Evolutionary conservation across 1,139 yeast genomes (phyloP).

Genomic region (Taphrina deformans): DNA sequence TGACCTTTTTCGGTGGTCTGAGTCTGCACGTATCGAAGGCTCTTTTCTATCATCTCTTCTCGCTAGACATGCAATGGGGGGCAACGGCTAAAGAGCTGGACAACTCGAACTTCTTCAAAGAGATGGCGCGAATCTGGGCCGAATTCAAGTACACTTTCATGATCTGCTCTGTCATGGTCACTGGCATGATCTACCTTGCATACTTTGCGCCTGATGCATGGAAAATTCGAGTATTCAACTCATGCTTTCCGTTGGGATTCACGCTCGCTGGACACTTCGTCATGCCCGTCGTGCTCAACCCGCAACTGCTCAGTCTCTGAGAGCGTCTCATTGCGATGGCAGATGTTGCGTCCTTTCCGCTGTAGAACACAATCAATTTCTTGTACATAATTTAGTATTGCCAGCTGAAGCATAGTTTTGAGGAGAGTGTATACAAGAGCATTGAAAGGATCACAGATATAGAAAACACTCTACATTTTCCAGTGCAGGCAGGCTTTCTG

Average conservation of each 20-base stretch:
- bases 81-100: slow-evolving; percentile 39
- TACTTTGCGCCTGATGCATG: slow-evolving; percentile 19
- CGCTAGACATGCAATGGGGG: slow-evolving; percentile 38
- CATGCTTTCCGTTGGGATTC: slow-evolving; percentile 16
- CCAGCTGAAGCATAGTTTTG: no score
- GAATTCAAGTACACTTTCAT: slow-evolving; percentile 15
- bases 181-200: slow-evolving; percentile 20
- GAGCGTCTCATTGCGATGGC: background rate
- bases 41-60: slow-evolving; percentile 36
- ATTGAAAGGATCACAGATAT: no score
- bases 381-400: no score
- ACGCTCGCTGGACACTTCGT: slow-evolving; percentile 9
- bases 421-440: no score
- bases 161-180: background rate
- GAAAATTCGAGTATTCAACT: slow-evolving; percentile 6
- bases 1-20: slow-evolving; percentile 36
- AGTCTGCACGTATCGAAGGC: slow-evolving; percentile 37
- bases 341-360: no score
- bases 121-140: slow-evolving; percentile 35
- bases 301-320: slow-evolving; percentile 15
- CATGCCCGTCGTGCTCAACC: slow-evolving; percentile 26
- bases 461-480: no score
- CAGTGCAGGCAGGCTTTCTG: no score
- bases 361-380: no score
- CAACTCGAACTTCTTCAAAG: slow-evolving; percentile 37